Evolutionary conservation across 768 basidiomycete genomes (phyloP), one percentile per base, ranked within the genome.

Genomic region (Cystofilobasidium ferigula): DNA sequence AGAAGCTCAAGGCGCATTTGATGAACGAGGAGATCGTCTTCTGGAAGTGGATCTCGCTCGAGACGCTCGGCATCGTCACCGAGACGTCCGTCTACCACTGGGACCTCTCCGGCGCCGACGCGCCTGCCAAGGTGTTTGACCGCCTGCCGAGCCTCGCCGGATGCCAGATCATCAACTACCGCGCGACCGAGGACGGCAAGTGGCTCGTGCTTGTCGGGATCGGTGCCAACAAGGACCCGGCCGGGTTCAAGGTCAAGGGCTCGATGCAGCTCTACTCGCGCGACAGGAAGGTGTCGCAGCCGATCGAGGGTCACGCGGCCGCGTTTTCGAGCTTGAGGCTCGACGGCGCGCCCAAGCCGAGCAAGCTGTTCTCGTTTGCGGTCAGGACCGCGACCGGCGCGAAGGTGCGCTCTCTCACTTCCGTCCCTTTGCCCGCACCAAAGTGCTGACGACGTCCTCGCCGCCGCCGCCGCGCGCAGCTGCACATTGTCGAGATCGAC

Each of bases 131-230:
- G 70, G 82, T 95, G 54, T 98, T 98, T 71, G 95, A 99, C 79
- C 86, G 95, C 42, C 94, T 98, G 75, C 84, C 89, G 2, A 87
- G 89, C n/a, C 85, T 98, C 65, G 83, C 85, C 63, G 92, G 91
- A 58, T 85, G 89, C 66, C 95, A 98, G 77, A 98, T 99, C 67
- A 99, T 98, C 80, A 98, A 98, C 79, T 98, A 99, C 78, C 88
- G 94, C 57, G 82, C 86, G 38, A 88, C 91, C 2, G 76, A 84
- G 13, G 95, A 98, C 71, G 94, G 94, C 74, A 92, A 95, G 74
- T 99, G 95, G 95, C 82, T 95, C 54, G 93, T 98, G 36, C 82
- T 99, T 63, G 83, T 98, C 69, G 95, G 95, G 57, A 99, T 98
- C 71, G 86, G 91, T 0, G 86, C 87, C 57, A 94, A 94, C 77